These are phyloP conservation scores for Trametes elegans DNA, from an alignment of 768 basidiomycete genomes.

Conservation along the genomic window DNA sequence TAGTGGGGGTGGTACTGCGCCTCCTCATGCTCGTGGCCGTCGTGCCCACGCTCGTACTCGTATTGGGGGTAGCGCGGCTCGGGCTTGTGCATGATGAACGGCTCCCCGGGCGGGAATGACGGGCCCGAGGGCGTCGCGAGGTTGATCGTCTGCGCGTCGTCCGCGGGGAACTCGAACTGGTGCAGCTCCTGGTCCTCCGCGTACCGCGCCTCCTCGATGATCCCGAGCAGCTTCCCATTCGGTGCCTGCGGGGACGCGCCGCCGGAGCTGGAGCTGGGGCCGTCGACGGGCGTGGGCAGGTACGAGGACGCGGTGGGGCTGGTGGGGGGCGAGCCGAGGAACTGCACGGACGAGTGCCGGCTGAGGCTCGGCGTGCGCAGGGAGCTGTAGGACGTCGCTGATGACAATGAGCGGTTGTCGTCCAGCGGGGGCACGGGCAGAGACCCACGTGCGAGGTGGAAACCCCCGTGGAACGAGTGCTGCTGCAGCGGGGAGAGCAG, in stretches of 20 bases:
- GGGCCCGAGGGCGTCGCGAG: background rate
- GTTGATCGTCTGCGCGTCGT: conserved; percentile 6
- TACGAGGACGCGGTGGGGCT: conserved; percentile 31
- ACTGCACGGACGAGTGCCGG: conserved; percentile 30
- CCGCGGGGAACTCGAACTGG: conserved; percentile 1
- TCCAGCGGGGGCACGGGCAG: conserved; percentile 35
- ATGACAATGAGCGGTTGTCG: conserved; percentile 47
- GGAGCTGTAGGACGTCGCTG: conserved; percentile 32
- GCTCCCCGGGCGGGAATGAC: background rate
- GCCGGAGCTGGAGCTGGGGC: conserved; percentile 21
- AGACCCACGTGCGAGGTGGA: conserved; percentile 35
- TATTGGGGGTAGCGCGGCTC: background rate
- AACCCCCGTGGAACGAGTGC: conserved; percentile 22
- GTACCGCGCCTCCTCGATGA: conserved; percentile 38
- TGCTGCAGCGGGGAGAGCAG: conserved; percentile 20
- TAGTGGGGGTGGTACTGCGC: no score
- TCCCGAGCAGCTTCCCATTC: conserved; percentile 27
- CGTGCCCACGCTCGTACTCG: background rate
- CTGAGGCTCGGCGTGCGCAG: conserved; percentile 27
- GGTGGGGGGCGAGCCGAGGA: conserved; percentile 32
- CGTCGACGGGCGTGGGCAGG: conserved; percentile 34
- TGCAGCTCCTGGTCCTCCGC: conserved; percentile 21
- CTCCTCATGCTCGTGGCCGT: no score
- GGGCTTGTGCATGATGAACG: conserved; percentile 8
- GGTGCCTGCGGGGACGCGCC: background rate